These are phyloP conservation scores for Lenwebbia sp. DNA, from an alignment of 345 rosid genomes.

Conservation along the genomic window DNA sequence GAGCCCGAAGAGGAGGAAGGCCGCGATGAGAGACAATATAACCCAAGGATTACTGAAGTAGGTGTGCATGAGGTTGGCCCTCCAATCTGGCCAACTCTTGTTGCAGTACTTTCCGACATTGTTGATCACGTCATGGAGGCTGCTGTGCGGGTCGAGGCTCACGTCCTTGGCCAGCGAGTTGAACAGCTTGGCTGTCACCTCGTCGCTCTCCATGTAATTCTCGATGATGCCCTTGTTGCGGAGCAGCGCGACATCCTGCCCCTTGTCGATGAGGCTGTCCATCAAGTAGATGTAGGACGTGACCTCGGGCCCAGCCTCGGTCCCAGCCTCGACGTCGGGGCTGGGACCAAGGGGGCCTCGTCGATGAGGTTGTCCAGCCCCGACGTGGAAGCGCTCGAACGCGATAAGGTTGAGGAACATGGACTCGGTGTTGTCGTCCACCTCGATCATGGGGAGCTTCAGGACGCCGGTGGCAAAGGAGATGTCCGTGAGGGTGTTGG, in stretches of 20 bases:
- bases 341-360: too few species aligned
- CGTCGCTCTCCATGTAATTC: conserved; percentile 30
- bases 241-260: conserved; percentile 28
- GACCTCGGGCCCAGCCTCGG: too few species aligned
- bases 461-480: background rate
- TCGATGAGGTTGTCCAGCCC: conserved; percentile 21
- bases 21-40: conserved; percentile 19
- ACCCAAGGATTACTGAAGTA: conserved; percentile 49
- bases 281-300: conserved; percentile 18
- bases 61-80: conserved; percentile 31
- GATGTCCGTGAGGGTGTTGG: background rate
- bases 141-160: conserved; percentile 10
- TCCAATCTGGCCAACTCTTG: conserved; percentile 29
- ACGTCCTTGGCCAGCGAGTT: conserved; percentile 24
- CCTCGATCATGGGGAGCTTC: background rate
- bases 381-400: conserved; percentile 12
- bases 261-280: conserved; percentile 30
- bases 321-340: conserved; percentile 13
- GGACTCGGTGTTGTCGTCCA: background rate
- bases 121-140: conserved; percentile 7
- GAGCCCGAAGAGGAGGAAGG: conserved; percentile 28
- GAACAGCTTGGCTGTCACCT: conserved; percentile 34
- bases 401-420: conserved; percentile 5
- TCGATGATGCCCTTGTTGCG: conserved; percentile 25
- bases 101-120: conserved; percentile 19